These are phyloP conservation scores for Mrakia hoshinonis DNA, from an alignment of 768 basidiomycete genomes.

Conservation along the genomic window DNA sequence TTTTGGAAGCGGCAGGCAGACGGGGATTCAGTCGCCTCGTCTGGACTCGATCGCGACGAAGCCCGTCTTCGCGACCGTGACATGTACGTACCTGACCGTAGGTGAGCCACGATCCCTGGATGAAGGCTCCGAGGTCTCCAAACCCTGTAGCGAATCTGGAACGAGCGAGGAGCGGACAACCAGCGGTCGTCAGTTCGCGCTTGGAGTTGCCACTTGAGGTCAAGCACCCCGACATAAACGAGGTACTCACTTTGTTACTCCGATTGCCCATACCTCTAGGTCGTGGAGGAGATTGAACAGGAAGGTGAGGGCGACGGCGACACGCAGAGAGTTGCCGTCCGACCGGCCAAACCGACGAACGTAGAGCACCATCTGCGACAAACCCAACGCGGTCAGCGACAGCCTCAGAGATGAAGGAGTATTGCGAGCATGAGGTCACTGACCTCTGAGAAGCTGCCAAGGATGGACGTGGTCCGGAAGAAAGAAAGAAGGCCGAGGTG, in stretches of 20 bases:
- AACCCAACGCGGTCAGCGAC: no score
- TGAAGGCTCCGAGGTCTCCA: neutral
- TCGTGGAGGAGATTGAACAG: neutral
- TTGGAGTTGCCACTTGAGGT: neutral
- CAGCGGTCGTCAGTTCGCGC: neutral
- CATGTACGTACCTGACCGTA: neutral
- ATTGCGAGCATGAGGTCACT: neutral
- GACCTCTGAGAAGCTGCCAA: neutral
- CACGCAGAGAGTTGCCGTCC: neutral
- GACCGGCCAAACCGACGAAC: neutral
- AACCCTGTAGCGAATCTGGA: neutral
- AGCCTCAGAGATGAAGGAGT: neutral
- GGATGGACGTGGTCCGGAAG: no score
- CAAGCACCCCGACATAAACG: no score
- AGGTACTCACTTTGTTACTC: neutral
- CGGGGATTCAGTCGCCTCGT: no score
- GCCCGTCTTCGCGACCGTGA: no score
- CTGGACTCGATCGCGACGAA: no score
- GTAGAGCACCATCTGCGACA: neutral
- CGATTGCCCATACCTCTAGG: neutral
- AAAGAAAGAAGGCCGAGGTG: neutral
- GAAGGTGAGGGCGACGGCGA: neutral
- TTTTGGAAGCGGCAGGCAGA: no score
- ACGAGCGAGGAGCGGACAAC: neutral
- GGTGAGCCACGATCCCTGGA: neutral